Evolutionary conservation across 495 filamentous ascomycete species (phyloP).

Genomic region (Opeltia flavorubescens): DNA sequence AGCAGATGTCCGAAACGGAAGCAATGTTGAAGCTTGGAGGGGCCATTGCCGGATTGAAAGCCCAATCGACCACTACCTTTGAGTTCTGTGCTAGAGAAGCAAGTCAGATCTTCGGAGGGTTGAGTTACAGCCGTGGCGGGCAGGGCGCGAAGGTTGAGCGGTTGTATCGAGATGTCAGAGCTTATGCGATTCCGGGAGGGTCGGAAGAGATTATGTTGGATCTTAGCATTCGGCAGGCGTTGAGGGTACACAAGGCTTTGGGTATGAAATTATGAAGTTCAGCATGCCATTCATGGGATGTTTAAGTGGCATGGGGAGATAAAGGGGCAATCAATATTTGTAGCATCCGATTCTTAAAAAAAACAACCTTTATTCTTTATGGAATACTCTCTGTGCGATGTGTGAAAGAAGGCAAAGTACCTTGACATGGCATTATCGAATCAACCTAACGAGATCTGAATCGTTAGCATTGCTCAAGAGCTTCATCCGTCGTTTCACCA

Average conservation of each 20-base stretch:
- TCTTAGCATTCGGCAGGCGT: conserved; percentile 82
- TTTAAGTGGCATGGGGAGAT: no score
- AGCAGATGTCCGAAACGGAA: conserved; percentile 84
- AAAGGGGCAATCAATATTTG: no score
- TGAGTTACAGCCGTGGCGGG: conserved; percentile 85
- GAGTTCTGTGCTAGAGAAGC: conserved; percentile 97
- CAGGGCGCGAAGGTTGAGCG: conserved; percentile 95
- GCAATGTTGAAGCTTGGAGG: conserved; percentile 93
- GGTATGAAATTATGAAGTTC: conserved; percentile 81
- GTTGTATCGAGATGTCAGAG: conserved; percentile 90
- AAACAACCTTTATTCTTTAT: no score
- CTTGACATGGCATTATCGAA: no score
- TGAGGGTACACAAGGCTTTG: conserved; percentile 78
- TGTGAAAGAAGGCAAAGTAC: no score
- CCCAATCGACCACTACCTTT: conserved; percentile 81
- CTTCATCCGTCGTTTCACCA: no score
- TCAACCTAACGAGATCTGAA: no score
- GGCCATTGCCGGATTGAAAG: conserved; percentile 87
- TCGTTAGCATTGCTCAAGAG: no score
- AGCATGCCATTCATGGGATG: neutral
- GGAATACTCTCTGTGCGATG: no score
- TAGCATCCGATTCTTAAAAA: no score
- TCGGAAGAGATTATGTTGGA: conserved; percentile 99
- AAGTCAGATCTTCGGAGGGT: conserved; percentile 90
- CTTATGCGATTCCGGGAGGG: conserved; percentile 94